A percentile compares a stretch with the other conserved stretches of the same genome.
Conservation (phyloP, 257 asterid species). For the Ilex asprella region DNA sequence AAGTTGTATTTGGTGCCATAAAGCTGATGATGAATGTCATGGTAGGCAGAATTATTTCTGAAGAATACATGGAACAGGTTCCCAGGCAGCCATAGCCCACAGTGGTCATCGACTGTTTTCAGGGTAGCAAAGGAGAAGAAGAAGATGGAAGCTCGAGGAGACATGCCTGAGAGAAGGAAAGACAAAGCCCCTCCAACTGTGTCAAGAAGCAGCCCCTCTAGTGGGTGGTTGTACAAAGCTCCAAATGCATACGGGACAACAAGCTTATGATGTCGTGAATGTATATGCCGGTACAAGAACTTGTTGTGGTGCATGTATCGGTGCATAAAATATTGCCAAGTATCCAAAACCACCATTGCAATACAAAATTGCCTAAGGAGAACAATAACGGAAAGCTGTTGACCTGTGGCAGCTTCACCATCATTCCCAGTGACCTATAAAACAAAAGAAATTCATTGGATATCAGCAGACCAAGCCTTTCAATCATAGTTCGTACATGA, state of each 20-base stretch:
- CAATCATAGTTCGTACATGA: too few species aligned
- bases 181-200: constrained; percentile 81
- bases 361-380: constrained; percentile 51
- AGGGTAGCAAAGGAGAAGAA: constrained; percentile 88
- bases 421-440: constrained; percentile 65
- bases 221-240: constrained; percentile 89
- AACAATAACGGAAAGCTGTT: constrained; percentile 38
- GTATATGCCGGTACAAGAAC: constrained; percentile 78
- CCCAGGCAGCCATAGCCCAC: constrained; percentile 91
- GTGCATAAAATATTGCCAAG: constrained; percentile 95
- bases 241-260: constrained; percentile 88
- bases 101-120: constrained; percentile 87
- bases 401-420: constrained; percentile 31
- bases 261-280: constrained; percentile 83
- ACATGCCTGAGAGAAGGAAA: constrained; percentile 86
- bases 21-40: constrained; percentile 87
- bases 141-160: constrained; percentile 80
- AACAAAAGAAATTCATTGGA: neutral
- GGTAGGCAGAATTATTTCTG: constrained; percentile 81
- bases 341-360: constrained; percentile 73
- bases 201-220: constrained; percentile 87
- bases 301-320: constrained; percentile 93
- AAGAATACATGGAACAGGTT: constrained; percentile 71
- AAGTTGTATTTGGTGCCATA: constrained; percentile 76
- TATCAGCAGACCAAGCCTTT: too few species aligned